Evolutionary conservation across 495 filamentous ascomycete genomes (phyloP).

Genomic region (Penicillium paxilli): DNA sequence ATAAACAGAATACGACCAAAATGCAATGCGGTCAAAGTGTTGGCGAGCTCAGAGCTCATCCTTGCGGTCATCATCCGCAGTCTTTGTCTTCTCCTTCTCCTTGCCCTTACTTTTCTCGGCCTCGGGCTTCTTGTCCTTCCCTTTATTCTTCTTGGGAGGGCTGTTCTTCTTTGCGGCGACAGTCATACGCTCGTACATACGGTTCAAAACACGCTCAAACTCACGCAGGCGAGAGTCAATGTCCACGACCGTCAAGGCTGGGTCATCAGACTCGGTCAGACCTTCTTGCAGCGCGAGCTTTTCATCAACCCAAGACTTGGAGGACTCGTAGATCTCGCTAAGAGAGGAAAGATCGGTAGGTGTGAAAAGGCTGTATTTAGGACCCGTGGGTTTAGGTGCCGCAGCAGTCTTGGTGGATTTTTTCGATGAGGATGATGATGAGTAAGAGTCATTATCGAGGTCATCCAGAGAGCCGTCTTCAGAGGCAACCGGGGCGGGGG

Average conservation of each 20-base stretch:
- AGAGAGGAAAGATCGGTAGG: conserved; percentile 58
- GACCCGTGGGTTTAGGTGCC: conserved; percentile 34
- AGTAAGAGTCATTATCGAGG: conserved; percentile 46
- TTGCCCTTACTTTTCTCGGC: conserved; percentile 41
- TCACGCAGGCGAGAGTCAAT: conserved; percentile 55
- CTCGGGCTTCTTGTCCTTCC: conserved; percentile 39
- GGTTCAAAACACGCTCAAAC: conserved; percentile 70
- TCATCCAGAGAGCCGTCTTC: conserved; percentile 30
- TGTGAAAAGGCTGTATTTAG: conserved; percentile 42
- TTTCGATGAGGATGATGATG: conserved; percentile 32
- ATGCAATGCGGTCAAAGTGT: neutral
- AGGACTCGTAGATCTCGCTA: conserved; percentile 33
- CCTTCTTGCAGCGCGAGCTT: conserved; percentile 67
- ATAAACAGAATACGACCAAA: conserved; percentile 1
- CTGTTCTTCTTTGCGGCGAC: conserved; percentile 50
- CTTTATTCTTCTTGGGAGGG: conserved; percentile 49
- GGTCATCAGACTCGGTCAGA: conserved; percentile 66
- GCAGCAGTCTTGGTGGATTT: conserved; percentile 30
- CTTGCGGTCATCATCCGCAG: conserved; percentile 31
- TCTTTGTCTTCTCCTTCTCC: conserved; percentile 22
- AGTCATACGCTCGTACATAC: conserved; percentile 59
- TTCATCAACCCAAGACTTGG: conserved; percentile 64
- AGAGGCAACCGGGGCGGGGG: conserved; percentile 27
- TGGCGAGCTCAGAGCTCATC: conserved; percentile 41
- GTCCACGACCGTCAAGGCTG: conserved; percentile 67